A percentile compares a stretch with the other conserved stretches of the same genome.
Evolutionary conservation across 2,329 filamentous ascomycete species (phyloP).

Genomic region (Macrophomina tecta): DNA sequence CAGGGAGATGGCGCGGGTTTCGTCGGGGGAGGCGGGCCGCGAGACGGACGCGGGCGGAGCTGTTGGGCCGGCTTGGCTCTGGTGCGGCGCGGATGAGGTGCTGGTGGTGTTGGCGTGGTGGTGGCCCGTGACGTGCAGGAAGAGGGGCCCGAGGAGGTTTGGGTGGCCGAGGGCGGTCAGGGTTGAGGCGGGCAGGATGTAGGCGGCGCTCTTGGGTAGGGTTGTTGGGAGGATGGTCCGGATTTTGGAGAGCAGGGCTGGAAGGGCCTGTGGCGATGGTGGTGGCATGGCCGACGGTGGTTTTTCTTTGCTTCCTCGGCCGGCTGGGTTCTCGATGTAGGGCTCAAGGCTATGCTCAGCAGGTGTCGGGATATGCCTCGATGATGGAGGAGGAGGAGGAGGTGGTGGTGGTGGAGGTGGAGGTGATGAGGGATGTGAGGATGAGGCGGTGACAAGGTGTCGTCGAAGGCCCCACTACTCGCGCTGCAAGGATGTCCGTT

Average conservation of each 20-base stretch:
- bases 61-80: neutral
- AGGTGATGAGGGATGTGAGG: neutral
- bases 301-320: neutral
- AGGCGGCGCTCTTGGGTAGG: slow-evolving; percentile 15
- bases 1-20: slow-evolving; percentile 12
- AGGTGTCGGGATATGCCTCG: no score
- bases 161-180: slow-evolving; percentile 23
- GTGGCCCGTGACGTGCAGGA: slow-evolving; percentile 13
- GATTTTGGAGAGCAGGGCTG: slow-evolving; percentile 12
- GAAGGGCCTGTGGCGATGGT: slow-evolving; percentile 5
- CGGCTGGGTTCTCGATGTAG: neutral
- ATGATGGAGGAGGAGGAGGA: neutral
- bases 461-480: neutral
- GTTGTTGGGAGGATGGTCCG: neutral
- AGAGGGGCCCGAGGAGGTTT: slow-evolving; percentile 22
- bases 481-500: neutral
- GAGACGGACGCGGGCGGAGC: neutral
- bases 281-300: neutral
- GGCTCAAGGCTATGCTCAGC: no score
- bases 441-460: neutral
- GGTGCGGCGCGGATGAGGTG: neutral
- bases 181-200: slow-evolving; percentile 17
- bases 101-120: neutral
- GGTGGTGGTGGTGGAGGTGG: neutral
- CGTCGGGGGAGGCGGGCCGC: neutral